A percentile compares a stretch with the other conserved stretches of the same genome.
Conservation (phyloP, 176 grass and related monocot genomes). For the Ananas comosus region DNA sequence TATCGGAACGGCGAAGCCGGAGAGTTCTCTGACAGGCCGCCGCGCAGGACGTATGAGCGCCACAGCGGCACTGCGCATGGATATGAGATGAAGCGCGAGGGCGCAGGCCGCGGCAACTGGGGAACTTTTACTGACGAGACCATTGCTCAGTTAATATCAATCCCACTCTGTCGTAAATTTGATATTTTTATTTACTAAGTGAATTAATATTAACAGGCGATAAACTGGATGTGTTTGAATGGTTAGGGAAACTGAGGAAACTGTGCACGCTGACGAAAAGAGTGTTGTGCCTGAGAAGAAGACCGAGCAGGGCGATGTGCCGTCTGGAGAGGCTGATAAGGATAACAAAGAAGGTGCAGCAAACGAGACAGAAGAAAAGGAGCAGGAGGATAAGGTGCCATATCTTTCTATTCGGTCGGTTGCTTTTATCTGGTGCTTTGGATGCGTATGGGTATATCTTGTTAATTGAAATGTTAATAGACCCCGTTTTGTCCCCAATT, state of each 20-base stretch:
- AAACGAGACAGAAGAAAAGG: slow-evolving; percentile 60
- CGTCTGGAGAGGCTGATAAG: slow-evolving; percentile 30
- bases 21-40: slow-evolving; percentile 41
- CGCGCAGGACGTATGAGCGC: slow-evolving; percentile 57
- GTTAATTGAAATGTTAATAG: not conserved
- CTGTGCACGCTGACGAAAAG: slow-evolving; percentile 41
- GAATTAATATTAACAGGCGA: not conserved
- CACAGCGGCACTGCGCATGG: slow-evolving; percentile 70
- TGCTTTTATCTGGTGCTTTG: not conserved
- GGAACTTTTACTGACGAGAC: slow-evolving; percentile 46
- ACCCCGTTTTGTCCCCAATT: too few relatives aligned
- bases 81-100: slow-evolving; percentile 64
- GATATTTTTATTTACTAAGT: not conserved
- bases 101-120: slow-evolving; percentile 76
- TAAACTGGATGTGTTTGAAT: slow-evolving; percentile 1
- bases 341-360: slow-evolving; percentile 40
- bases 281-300: slow-evolving; percentile 35
- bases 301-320: slow-evolving; percentile 25
- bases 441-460: not conserved
- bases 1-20: slow-evolving; percentile 43
- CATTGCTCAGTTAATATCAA: slow-evolving; percentile 40
- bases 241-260: slow-evolving; percentile 49
- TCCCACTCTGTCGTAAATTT: not conserved
- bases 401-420: slow-evolving; percentile 7
- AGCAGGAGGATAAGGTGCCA: slow-evolving; percentile 73